Percentiles rank a stretch among this genome's conserved stretches.
Conservation (phyloP, 2,329 filamentous ascomycete species). For the Cryphonectria naterciae region DNA sequence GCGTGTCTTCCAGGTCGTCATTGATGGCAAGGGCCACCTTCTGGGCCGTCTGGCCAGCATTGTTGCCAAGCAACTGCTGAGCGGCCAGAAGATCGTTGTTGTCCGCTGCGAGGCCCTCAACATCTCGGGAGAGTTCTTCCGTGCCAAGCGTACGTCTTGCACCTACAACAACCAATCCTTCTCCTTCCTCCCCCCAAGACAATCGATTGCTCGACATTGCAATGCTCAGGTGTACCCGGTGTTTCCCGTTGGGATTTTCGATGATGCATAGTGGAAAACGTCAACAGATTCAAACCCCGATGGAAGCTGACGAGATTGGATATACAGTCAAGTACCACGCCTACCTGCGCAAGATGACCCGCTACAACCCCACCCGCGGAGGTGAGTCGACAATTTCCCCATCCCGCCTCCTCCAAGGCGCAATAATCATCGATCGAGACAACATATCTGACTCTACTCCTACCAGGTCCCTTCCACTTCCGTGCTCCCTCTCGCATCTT, state of each 20-base stretch:
- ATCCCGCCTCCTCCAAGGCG: conserved; percentile 22
- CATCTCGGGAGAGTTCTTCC: conserved; percentile 99
- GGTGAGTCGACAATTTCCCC: conserved; percentile 61
- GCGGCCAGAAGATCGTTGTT: conserved; percentile 98
- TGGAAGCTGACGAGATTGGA: conserved; percentile 51
- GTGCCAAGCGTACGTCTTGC: conserved; percentile 92
- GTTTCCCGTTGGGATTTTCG: not conserved
- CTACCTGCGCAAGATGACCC: conserved; percentile 99
- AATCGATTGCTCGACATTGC: not conserved
- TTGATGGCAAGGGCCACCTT: conserved; percentile 99
- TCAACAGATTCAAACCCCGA: not conserved
- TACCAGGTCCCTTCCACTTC: conserved; percentile 96
- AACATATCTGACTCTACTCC: conserved; percentile 49
- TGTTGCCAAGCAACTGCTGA: conserved; percentile 98
- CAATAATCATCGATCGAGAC: conserved; percentile 38
- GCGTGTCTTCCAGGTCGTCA: conserved; percentile 76
- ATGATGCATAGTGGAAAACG: not conserved
- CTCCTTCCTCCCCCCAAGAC: not conserved
- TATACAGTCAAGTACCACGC: conserved; percentile 98
- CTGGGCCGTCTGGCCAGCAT: conserved; percentile 98
- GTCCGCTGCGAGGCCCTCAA: conserved; percentile 99
- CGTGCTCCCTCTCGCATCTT: conserved; percentile 98
- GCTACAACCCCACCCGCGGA: conserved; percentile 99
- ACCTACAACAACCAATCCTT: conserved; percentile 30
- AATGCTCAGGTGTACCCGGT: not conserved